Percentiles rank a stretch among this genome's conserved stretches.
Conservation (phyloP, 2,329 filamentous ascomycete genomes). For the Fusarium sp. region DNA sequence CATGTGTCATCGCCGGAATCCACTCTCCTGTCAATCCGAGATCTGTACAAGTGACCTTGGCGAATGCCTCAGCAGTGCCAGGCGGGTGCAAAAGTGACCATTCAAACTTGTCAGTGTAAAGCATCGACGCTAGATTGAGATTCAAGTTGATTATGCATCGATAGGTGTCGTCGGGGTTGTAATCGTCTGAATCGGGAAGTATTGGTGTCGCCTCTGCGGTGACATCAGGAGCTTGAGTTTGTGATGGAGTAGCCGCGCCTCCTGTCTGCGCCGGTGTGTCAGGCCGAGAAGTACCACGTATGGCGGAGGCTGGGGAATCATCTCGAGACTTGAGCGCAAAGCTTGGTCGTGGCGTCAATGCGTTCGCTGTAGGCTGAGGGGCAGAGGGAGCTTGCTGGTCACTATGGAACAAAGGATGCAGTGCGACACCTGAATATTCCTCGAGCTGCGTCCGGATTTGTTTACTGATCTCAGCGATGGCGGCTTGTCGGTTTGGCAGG, state of each 20-base stretch:
- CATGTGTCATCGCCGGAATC: conserved; percentile 93
- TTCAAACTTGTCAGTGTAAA: conserved; percentile 98
- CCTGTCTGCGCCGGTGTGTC: conserved; percentile 69
- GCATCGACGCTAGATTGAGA: conserved; percentile 88
- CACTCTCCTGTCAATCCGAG: conserved; percentile 91
- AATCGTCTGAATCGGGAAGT: conserved; percentile 72
- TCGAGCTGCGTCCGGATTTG: conserved; percentile 96
- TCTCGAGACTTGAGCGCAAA: conserved; percentile 54
- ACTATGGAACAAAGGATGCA: conserved; percentile 90
- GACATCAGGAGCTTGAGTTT: conserved; percentile 63
- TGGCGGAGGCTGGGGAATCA: conserved; percentile 54
- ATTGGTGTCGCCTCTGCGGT: conserved; percentile 77
- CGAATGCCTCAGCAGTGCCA: conserved; percentile 91
- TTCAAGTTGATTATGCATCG: conserved; percentile 91
- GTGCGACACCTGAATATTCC: conserved; percentile 93
- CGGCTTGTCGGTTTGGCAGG: conserved; percentile 77
- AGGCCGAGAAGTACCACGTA: conserved; percentile 59
- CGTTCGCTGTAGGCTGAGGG: conserved; percentile 37
- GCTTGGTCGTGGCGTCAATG: conserved; percentile 49
- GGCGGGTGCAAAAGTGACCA: conserved; percentile 95
- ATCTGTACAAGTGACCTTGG: conserved; percentile 91
- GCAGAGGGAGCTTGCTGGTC: conserved; percentile 52
- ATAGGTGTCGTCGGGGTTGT: conserved; percentile 94
- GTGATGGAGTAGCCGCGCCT: conserved; percentile 62
- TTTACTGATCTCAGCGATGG: conserved; percentile 86